Evolutionary conservation across 305 asterid species (phyloP).

Genomic region (Caryopteris hybrid): DNA sequence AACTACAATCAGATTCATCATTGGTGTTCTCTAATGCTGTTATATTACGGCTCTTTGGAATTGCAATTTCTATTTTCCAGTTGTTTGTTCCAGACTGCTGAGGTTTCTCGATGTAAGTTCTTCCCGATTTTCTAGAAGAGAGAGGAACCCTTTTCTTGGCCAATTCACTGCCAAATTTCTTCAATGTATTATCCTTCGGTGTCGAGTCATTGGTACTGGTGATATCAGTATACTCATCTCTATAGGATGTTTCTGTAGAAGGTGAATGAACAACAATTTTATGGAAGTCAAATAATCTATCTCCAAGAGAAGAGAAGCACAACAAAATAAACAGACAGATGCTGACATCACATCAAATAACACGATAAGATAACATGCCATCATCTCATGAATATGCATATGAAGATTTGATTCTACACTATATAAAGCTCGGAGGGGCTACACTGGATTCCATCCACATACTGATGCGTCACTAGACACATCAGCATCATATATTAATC

Average conservation of each 20-base stretch:
- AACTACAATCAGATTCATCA: conserved; percentile 77
- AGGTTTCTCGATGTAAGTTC: conserved; percentile 51
- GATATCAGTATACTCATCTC: conserved; percentile 68
- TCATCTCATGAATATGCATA: background rate
- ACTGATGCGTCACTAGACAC: background rate
- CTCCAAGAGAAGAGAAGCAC: conserved; percentile 13
- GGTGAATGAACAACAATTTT: conserved; percentile 22
- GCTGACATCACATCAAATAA: conserved; percentile 8
- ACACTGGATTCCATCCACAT: background rate
- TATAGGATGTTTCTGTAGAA: conserved; percentile 58
- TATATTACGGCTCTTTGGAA: conserved; percentile 53
- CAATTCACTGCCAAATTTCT: conserved; percentile 40
- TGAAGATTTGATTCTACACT: background rate
- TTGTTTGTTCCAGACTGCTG: conserved; percentile 53
- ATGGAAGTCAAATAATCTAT: conserved; percentile 1
- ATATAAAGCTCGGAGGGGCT: background rate
- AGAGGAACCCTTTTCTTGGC: conserved; percentile 54
- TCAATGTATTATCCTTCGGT: conserved; percentile 39
- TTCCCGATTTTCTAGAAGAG: conserved; percentile 55
- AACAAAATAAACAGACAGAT: background rate
- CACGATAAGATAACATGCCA: background rate
- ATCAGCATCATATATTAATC: background rate
- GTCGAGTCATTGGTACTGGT: conserved; percentile 56
- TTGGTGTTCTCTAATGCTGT: conserved; percentile 38
- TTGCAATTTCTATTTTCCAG: conserved; percentile 79